Evolutionary conservation across 352 stramenopile genomes (phyloP).

Genomic region (Phytophthora meadii): DNA sequence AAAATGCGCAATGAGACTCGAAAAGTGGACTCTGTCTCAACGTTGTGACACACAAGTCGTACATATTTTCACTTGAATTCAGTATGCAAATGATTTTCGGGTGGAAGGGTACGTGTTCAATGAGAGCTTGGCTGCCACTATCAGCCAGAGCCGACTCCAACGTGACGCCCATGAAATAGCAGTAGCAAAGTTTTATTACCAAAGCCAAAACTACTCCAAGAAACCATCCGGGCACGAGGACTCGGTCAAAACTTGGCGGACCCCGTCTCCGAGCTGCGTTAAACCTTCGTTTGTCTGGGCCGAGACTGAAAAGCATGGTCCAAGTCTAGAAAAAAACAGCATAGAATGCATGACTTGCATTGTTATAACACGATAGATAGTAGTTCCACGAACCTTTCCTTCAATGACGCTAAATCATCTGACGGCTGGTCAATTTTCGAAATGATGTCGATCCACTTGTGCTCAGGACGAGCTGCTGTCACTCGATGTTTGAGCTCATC

Average conservation of each 20-base stretch:
- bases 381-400: slow-evolving; percentile 33
- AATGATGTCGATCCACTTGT: slow-evolving; percentile 87
- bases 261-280: slow-evolving; percentile 57
- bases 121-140: neutral
- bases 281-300: slow-evolving; percentile 83
- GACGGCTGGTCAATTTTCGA: slow-evolving; percentile 83
- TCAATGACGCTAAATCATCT: slow-evolving; percentile 46
- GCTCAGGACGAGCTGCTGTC: slow-evolving; percentile 39
- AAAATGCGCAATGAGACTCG: slow-evolving; percentile 20
- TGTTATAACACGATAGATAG: neutral
- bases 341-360: neutral
- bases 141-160: too few relatives aligned
- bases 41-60: slow-evolving; percentile 1
- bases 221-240: slow-evolving; percentile 21
- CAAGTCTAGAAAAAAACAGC: slow-evolving; percentile 32
- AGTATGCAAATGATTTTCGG: neutral
- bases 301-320: slow-evolving; percentile 53
- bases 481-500: slow-evolving; percentile 75
- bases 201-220: slow-evolving; percentile 16
- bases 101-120: neutral
- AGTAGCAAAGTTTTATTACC: slow-evolving; percentile 3
- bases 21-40: neutral
- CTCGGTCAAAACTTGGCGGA: slow-evolving; percentile 59
- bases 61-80: slow-evolving; percentile 2
- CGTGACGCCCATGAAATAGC: neutral